phyloP scores from a whole-genome alignment of 2,329 filamentous ascomycete species.

The Claviceps pazoutovae region DNA sequence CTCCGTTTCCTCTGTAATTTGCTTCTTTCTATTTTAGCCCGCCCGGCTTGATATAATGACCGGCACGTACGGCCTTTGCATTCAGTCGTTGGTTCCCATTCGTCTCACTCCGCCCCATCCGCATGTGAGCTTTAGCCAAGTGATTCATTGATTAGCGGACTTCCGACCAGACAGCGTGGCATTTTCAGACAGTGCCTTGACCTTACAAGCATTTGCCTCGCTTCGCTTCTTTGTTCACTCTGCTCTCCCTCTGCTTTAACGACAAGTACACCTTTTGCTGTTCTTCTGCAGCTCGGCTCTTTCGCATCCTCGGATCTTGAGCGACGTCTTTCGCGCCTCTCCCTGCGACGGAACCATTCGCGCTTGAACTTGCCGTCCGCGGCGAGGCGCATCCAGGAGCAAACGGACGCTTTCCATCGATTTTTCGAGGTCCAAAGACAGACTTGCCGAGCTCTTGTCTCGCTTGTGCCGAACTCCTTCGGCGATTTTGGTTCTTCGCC shows the following conservation, averaged over 20 bases:
- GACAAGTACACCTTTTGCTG: too few relatives aligned
- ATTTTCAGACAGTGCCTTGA: slow-evolving; percentile 7
- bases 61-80: too few relatives aligned
- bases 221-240: not conserved
- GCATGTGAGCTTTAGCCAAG: not conserved
- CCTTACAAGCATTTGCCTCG: not conserved
- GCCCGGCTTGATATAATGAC: too few relatives aligned
- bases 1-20: not conserved
- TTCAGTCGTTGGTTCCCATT: not conserved
- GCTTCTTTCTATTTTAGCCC: not conserved
- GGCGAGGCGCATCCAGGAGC: not conserved
- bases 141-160: not conserved
- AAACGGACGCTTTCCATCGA: not conserved
- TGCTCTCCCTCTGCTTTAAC: not conserved
- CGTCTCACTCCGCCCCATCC: not conserved
- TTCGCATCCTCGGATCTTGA: too few relatives aligned
- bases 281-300: too few relatives aligned
- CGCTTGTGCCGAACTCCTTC: not conserved
- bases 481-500: not conserved
- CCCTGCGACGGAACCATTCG: not conserved
- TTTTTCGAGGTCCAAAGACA: not conserved
- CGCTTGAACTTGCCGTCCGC: not conserved
- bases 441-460: not conserved
- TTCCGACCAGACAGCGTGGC: slow-evolving; percentile 12
- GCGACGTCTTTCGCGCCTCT: not conserved